Evolutionary conservation across 139 green algal genomes (phyloP).

Genomic region (Chlamydomonas schloesseri): DNA sequence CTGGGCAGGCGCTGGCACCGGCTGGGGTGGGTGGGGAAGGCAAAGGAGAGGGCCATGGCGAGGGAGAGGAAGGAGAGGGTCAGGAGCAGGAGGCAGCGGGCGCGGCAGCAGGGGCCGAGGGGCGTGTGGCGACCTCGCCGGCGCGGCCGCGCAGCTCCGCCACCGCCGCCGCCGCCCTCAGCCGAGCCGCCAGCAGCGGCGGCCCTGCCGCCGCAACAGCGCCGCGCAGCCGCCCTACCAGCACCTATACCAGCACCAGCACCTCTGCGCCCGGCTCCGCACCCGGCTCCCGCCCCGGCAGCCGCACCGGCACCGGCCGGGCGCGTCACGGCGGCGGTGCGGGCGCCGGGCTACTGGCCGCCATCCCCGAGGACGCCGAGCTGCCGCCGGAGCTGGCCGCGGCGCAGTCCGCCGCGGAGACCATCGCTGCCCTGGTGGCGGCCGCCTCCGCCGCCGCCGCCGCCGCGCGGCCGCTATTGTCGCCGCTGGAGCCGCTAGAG

Average conservation of each 20-base stretch:
- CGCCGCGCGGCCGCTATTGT: too few species aligned
- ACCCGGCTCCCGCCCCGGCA: background rate
- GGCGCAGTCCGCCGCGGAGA: background rate
- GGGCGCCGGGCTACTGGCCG: background rate
- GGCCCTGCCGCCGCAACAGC: too few species aligned
- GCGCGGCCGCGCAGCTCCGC: background rate
- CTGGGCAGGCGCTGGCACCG: too few species aligned
- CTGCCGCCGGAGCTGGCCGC: background rate
- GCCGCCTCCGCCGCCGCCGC: background rate
- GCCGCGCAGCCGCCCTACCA: too few species aligned
- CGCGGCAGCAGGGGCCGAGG: too few species aligned
- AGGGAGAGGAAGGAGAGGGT: too few species aligned
- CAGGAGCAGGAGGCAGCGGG: too few species aligned
- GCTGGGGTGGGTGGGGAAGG: too few species aligned
- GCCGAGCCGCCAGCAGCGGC: too few species aligned
- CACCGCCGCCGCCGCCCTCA: background rate
- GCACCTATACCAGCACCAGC: too few species aligned
- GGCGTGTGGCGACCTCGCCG: background rate
- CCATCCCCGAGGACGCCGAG: conserved; percentile 29
- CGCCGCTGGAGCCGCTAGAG: conserved; percentile 15
- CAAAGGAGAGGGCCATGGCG: too few species aligned
- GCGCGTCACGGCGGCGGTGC: too few species aligned
- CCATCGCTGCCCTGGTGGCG: background rate
- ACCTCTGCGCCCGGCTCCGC: background rate
- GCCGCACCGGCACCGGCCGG: background rate